phyloP scores from a whole-genome alignment of 179 eudicot genomes.

The Heliamphora ciliata region DNA sequence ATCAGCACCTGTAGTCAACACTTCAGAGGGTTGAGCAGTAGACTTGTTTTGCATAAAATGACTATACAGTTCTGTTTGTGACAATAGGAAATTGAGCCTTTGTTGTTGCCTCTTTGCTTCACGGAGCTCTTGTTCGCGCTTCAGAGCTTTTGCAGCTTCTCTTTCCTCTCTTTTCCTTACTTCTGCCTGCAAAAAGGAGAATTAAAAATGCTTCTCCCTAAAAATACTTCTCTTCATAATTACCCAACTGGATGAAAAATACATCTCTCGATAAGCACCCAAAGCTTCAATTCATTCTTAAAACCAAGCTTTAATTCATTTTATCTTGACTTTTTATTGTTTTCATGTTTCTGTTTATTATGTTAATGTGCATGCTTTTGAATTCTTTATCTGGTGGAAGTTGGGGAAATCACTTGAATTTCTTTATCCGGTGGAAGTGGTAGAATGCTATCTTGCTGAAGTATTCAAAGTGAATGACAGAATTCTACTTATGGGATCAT shows the following conservation, averaged over 20 bases:
- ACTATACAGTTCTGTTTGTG: constrained; percentile 89
- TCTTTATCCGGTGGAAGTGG: too few relatives aligned
- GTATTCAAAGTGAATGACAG: too few relatives aligned
- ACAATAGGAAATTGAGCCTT: constrained; percentile 11
- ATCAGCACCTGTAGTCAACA: constrained; percentile 36
- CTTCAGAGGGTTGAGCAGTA: constrained; percentile 48
- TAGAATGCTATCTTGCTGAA: too few relatives aligned
- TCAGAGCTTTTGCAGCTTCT: constrained; percentile 96
- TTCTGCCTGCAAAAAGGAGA: constrained; percentile 58
- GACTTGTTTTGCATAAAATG: constrained; percentile 97
- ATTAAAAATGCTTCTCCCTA: not conserved
- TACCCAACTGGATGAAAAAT: not conserved
- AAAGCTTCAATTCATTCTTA: too few relatives aligned
- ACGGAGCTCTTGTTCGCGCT: constrained; percentile 92
- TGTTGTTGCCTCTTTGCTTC: constrained; percentile 23
- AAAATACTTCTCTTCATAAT: not conserved
- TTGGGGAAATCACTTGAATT: too few relatives aligned
- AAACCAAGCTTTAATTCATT: too few relatives aligned
- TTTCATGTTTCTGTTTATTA: too few relatives aligned
- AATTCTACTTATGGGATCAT: too few relatives aligned
- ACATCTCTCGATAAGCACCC: too few relatives aligned
- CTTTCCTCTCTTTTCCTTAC: constrained; percentile 83
- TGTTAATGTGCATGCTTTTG: too few relatives aligned
- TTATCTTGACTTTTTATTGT: too few relatives aligned
- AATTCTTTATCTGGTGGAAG: too few relatives aligned